Evolutionary conservation across 192 early-diverging fungal genomes (phyloP), one percentile per base, ranked within the genome.

Genomic region (Phycomyces nitens): DNA sequence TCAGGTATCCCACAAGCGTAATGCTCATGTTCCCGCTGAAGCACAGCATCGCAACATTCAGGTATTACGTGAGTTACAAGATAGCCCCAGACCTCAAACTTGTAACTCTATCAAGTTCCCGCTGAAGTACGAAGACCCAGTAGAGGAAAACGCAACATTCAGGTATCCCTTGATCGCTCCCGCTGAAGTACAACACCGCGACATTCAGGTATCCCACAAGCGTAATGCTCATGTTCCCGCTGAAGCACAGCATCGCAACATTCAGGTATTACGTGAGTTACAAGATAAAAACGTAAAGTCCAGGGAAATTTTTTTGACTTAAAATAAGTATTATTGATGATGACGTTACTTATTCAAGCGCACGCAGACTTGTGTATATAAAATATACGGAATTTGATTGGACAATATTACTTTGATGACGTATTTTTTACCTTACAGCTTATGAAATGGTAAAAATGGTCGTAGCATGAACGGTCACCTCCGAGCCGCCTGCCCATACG

Each of bases 201-300:
- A 42, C 41, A 42, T 42, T 42, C 41, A 14, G 41, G 41, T 42
- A 42, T 42, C 41, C 41, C 41, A 42, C 14, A 42, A 42, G 41
- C 41, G 7, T 42, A 14, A 42, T 42, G 41, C 41, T 42, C 41
- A 42, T 42, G 41, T 42, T 42, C 41, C 41, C 41, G 41, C 41
- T 14, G 41, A 42, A 42, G 41, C 41, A 42, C 41, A 10, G 41
- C 41, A 42, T 42, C 41, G 41, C 41, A 42, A 42, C 41, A 42
- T 42, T 42, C 41, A 42, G 41, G 41, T 42, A 42, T 42, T 42
- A 42, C 41, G 41, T 42, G 41, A 42, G 41, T 42, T 42, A 42
- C 41, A 42, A 42, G 41, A 42, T 42, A 42, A n/a, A n/a, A n/a
- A n/a, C n/a, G n/a, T n/a, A n/a, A n/a, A n/a, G n/a, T n/a, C n/a